Conservation (phyloP, 257 asterid species). For the Fraxinus pennsylvanica region DNA sequence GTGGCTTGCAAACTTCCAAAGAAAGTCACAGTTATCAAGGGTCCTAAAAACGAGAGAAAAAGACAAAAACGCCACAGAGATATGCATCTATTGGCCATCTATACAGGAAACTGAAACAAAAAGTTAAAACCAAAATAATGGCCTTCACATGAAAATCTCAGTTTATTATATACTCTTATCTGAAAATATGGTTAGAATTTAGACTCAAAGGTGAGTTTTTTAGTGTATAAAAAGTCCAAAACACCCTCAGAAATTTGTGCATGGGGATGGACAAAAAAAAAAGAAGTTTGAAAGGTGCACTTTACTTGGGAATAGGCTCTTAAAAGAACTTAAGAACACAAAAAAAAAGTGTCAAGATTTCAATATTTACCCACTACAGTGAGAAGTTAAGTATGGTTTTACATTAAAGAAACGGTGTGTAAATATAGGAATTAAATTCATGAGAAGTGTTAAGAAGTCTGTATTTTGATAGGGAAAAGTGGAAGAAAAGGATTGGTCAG, state of each 20-base stretch:
- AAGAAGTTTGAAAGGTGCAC: not conserved
- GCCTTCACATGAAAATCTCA: slow-evolving; percentile 9
- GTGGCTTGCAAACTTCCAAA: slow-evolving; percentile 30
- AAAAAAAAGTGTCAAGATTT: not conserved
- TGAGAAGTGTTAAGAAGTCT: slow-evolving; percentile 11
- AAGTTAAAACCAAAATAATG: not conserved
- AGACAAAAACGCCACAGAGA: slow-evolving; percentile 31
- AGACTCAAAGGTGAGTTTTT: slow-evolving; percentile 17
- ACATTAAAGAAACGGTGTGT: not conserved
- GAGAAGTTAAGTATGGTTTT: slow-evolving; percentile 1
- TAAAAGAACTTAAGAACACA: not conserved
- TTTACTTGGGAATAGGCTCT: not conserved
- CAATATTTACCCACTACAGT: slow-evolving; percentile 13
- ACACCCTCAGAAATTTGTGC: slow-evolving; percentile 27
- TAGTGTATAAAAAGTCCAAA: slow-evolving; percentile 13
- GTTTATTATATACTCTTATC: slow-evolving; percentile 13
- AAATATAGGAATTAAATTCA: slow-evolving; percentile 7
- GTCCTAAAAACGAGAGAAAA: slow-evolving; percentile 29
- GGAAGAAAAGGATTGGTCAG: slow-evolving; percentile 26
- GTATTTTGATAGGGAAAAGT: slow-evolving; percentile 26
- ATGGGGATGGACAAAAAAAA: not conserved
- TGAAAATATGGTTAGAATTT: slow-evolving; percentile 18
- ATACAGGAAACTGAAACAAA: not conserved
- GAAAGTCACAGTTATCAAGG: slow-evolving; percentile 35
- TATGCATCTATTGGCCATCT: slow-evolving; percentile 23